A percentile compares a stretch with the other conserved stretches of the same genome.
Conservation (phyloP, 495 filamentous ascomycete genomes). For the Cenococcum geophilum region DNA sequence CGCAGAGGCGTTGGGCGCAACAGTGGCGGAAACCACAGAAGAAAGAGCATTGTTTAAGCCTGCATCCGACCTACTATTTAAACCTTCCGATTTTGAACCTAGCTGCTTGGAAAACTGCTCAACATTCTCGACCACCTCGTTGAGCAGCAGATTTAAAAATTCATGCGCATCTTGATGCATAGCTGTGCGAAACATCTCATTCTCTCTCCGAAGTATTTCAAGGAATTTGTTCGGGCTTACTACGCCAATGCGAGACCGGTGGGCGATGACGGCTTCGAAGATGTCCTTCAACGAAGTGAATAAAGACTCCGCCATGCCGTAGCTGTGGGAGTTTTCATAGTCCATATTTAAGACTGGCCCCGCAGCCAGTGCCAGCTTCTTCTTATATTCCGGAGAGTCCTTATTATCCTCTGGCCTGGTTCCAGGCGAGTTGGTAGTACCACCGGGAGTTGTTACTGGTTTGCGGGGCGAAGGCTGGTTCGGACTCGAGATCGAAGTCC, state of each 20-base stretch:
- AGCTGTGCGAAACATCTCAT: conserved; percentile 93
- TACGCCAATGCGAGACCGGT: conserved; percentile 76
- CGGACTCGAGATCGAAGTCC: conserved; percentile 24
- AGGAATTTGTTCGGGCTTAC: conserved; percentile 90
- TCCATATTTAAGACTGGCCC: conserved; percentile 79
- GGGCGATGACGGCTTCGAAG: conserved; percentile 83
- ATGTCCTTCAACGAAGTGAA: conserved; percentile 95
- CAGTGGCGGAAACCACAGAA: conserved; percentile 20
- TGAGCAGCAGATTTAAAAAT: conserved; percentile 90
- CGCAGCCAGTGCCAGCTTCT: conserved; percentile 83
- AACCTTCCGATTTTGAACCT: conserved; percentile 37
- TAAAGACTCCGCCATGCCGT: conserved; percentile 90
- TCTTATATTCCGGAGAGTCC: conserved; percentile 90
- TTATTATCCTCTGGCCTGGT: conserved; percentile 64
- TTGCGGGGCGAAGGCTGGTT: conserved; percentile 26
- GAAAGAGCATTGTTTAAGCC: conserved; percentile 13
- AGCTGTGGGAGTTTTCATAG: conserved; percentile 68
- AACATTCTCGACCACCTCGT: conserved; percentile 90
- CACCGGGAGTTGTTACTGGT: conserved; percentile 23
- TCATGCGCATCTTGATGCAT: conserved; percentile 99
- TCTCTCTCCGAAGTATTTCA: conserved; percentile 85
- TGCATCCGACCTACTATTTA: conserved; percentile 40
- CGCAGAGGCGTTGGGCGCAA: conserved; percentile 10
- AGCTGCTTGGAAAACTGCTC: conserved; percentile 67
- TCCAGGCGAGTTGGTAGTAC: conserved; percentile 31